Percentiles rank a stretch among this genome's conserved stretches.
Evolutionary conservation across 345 rosid species (phyloP).

Genomic region (Melastoma malabathricum): DNA sequence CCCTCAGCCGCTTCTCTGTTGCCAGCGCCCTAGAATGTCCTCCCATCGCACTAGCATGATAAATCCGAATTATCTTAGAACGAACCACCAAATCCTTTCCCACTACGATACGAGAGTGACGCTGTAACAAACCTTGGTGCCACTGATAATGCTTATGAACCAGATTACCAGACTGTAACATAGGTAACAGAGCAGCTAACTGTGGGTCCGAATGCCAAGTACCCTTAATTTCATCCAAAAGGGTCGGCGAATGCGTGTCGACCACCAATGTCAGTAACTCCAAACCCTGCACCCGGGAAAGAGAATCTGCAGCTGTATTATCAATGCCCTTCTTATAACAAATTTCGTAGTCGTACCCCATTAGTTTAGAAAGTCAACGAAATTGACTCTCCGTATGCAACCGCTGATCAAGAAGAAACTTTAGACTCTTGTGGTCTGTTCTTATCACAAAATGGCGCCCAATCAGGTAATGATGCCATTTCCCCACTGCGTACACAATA

Average conservation of each 20-base stretch:
- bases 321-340: neutral
- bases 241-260: neutral
- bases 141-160: neutral
- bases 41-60: too few species aligned
- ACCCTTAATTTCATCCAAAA: neutral
- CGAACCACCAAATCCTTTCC: too few species aligned
- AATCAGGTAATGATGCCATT: neutral
- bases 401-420: neutral
- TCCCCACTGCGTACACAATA: neutral
- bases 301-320: neutral
- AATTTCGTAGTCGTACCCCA: conserved; percentile 2
- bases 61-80: too few species aligned
- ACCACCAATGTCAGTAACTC: neutral
- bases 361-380: neutral
- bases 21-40: too few species aligned
- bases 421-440: conserved; percentile 2
- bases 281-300: neutral
- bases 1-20: neutral
- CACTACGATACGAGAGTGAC: neutral
- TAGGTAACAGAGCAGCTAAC: neutral
- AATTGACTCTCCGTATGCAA: neutral
- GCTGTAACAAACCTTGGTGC: neutral
- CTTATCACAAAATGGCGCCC: neutral
- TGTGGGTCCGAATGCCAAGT: neutral
- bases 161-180: neutral